These are phyloP conservation scores for Scedosporium minutisporum DNA, from an alignment of 2,329 filamentous ascomycete genomes.

Conservation along the genomic window DNA sequence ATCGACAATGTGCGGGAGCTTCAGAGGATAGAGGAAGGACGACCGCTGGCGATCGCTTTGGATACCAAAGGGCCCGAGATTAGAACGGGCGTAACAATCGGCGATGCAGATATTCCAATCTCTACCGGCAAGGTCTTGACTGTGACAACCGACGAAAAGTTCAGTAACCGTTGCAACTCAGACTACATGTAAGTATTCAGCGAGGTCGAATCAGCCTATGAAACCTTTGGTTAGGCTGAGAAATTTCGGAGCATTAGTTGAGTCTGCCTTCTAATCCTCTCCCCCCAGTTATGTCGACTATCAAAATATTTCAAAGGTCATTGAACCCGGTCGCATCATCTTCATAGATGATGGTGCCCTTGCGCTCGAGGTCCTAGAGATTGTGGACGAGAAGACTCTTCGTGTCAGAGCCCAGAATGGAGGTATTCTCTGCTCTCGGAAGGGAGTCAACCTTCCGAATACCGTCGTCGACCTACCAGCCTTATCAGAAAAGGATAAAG, in stretches of 20 bases:
- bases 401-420: conserved; percentile 87
- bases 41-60: conserved; percentile 79
- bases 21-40: conserved; percentile 60
- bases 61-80: conserved; percentile 46
- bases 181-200: conserved; percentile 3
- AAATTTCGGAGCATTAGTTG: too few species aligned
- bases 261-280: too few species aligned
- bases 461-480: conserved; percentile 87
- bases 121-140: background rate
- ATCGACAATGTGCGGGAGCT: conserved; percentile 80
- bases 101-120: conserved; percentile 60
- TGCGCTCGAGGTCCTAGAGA: conserved; percentile 83
- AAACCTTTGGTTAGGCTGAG: too few species aligned
- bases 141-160: conserved; percentile 3
- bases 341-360: conserved; percentile 98
- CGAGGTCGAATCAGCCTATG: too few species aligned
- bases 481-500: conserved; percentile 85
- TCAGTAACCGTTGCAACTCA: background rate
- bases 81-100: conserved; percentile 51
- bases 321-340: conserved; percentile 80
- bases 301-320: conserved; percentile 99
- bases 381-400: conserved; percentile 82
- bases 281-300: conserved; percentile 80
- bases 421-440: conserved; percentile 78
- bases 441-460: conserved; percentile 89